Evolutionary conservation across 2,329 filamentous ascomycete genomes (phyloP).

Genomic region (Alternaria ethzedia): DNA sequence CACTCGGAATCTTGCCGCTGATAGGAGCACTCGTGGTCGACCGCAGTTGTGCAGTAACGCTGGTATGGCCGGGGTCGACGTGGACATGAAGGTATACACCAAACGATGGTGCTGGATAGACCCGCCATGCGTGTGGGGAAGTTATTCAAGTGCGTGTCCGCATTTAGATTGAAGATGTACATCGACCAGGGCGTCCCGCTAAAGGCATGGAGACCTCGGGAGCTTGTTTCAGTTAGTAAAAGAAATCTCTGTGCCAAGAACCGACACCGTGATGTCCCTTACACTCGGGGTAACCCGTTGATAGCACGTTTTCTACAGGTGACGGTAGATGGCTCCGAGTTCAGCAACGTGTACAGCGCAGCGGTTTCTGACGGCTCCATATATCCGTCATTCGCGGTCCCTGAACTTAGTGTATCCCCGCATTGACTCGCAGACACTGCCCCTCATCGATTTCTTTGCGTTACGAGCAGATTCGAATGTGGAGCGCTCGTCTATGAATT

Average conservation of each 20-base stretch:
- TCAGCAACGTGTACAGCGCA: constrained; percentile 2
- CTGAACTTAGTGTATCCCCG: constrained; percentile 26
- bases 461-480: constrained; percentile 26
- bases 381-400: constrained; percentile 2
- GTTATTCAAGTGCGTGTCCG: not conserved
- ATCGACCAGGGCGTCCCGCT: constrained; percentile 12
- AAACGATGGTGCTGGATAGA: not conserved
- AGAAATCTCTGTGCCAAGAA: constrained; percentile 28
- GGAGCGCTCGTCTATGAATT: constrained; percentile 18
- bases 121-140: constrained; percentile 6
- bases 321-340: constrained; percentile 10
- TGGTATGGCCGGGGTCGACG: not conserved
- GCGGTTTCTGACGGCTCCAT: constrained; percentile 13
- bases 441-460: constrained; percentile 25
- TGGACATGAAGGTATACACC: constrained; percentile 1
- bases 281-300: not conserved
- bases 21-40: not conserved
- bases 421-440: constrained; percentile 7
- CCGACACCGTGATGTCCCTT: constrained; percentile 16
- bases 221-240: constrained; percentile 31
- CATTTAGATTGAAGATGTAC: constrained; percentile 1
- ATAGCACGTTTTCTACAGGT: constrained; percentile 11
- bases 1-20: not conserved
- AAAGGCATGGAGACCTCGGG: constrained; percentile 13
- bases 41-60: not conserved